Evolutionary conservation across 495 filamentous ascomycete species (phyloP), one percentile per base, ranked within the genome.

Genomic region (Annulohypoxylon bovei): DNA sequence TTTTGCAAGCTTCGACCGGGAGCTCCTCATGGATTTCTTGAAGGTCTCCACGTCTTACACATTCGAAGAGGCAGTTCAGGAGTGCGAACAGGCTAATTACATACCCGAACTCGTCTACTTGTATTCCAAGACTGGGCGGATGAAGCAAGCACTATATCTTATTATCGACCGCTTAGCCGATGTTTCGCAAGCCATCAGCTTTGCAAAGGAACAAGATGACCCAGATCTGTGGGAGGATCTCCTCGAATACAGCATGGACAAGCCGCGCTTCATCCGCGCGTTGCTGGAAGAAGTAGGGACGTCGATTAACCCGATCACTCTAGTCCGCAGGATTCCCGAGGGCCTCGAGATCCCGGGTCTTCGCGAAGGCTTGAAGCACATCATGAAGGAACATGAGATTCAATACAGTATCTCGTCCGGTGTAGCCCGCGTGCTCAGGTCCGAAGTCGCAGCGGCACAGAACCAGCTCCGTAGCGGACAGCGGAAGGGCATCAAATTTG

Each of bases 241-340:
- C 8, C 88, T 99, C 20, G 88, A 94, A 64, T 98, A 98, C 81
- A 91, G 88, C 22, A 98, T 99, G 96, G 93, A 97, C 78, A 97
- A 97, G 70, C 95, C 95, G 0, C 86, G 86, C 12, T 99, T 99
- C 81, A 97, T 99, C 62, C 89, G 93, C 16, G 96, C 92, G 2
- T 82, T 99, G 6, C 87, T 99, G 1, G 93, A 97, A 68, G 93
- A 98, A 78, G 94, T 96, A 4, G 95, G 96, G 11, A 97, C 94
- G 3, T 87, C 92, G 3, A 94, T 98, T 55, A 89, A 97, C 71
- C 95, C 95, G 0, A 91, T 97, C 64, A 91, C 90, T 7, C 86
- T 99, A 6, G 93, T 99, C 6, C 86, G 92, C 9, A 89, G 94
- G 0, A 98, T 99, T 49, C 95, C 95, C 0, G 92, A 93, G 73